Conservation (phyloP, 2,329 filamentous ascomycete genomes). For the Aspergillus costaricaensis region DNA sequence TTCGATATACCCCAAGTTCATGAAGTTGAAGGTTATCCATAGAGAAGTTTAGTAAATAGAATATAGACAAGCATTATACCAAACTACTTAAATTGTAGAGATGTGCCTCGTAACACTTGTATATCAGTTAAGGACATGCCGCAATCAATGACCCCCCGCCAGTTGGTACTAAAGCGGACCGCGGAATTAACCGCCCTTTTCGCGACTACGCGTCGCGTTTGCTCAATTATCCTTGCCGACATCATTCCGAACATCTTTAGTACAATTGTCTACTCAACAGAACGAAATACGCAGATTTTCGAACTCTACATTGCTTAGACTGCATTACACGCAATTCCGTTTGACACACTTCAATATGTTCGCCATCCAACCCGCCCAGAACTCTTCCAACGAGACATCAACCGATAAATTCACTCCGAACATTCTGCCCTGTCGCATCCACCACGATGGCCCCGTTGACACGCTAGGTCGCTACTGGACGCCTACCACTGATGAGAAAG, state of each 20-base stretch:
- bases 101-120: background rate
- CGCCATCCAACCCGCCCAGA: conserved; percentile 34
- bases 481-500: conserved; percentile 53
- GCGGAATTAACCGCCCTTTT: background rate
- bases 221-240: background rate
- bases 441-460: conserved; percentile 73
- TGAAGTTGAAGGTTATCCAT: conserved; percentile 10
- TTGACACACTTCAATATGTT: conserved; percentile 30
- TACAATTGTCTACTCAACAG: background rate
- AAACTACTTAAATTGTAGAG: background rate
- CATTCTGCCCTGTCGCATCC: conserved; percentile 76
- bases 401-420: conserved; percentile 60
- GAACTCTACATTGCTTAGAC: background rate
- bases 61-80: background rate
- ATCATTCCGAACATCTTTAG: background rate
- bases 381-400: conserved; percentile 20
- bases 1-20: conserved; percentile 22
- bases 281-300: background rate
- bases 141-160: background rate
- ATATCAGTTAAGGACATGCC: background rate
- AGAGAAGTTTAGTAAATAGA: background rate
- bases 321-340: background rate
- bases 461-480: conserved; percentile 69
- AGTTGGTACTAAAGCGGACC: conserved; percentile 1
- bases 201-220: conserved; percentile 3